Percentiles rank a stretch among this genome's conserved stretches.
Evolutionary conservation across 768 basidiomycete genomes (phyloP).

Genomic region (Xerocomus brunneocitrinus): DNA sequence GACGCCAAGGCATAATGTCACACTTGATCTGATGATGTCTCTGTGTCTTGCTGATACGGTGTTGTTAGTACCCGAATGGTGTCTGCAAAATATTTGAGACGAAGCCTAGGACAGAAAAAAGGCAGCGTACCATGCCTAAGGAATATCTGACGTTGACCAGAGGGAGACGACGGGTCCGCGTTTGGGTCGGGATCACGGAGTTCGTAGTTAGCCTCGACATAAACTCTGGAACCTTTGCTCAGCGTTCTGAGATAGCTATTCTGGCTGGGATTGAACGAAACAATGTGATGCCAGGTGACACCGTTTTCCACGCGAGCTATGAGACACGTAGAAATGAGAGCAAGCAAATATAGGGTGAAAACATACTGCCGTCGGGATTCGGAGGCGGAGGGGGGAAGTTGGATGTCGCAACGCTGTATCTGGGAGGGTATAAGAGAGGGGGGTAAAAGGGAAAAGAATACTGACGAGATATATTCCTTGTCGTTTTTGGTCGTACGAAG

Average conservation of each 20-base stretch:
- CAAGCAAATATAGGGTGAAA: conserved; percentile 1
- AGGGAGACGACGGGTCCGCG: conserved; percentile 61
- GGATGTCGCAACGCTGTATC: conserved; percentile 74
- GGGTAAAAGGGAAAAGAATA: conserved; percentile 3
- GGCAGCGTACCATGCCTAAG: conserved; percentile 63
- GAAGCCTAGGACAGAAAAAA: not conserved
- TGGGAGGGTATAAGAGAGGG: conserved; percentile 24
- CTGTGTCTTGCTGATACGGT: conserved; percentile 26
- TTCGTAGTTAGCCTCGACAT: conserved; percentile 77
- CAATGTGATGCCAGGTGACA: conserved; percentile 71
- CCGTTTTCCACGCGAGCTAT: conserved; percentile 50
- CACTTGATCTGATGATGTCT: conserved; percentile 17
- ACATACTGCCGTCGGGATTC: conserved; percentile 58
- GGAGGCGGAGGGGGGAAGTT: conserved; percentile 56
- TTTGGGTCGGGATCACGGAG: conserved; percentile 64
- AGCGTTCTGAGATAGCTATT: conserved; percentile 63
- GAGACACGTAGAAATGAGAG: not conserved
- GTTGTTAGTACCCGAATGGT: conserved; percentile 44
- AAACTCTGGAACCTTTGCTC: conserved; percentile 69
- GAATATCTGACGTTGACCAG: conserved; percentile 79
- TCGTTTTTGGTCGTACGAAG: conserved; percentile 62
- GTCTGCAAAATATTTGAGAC: conserved; percentile 38
- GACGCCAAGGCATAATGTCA: not conserved
- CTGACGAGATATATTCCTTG: conserved; percentile 75
- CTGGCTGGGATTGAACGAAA: conserved; percentile 63